Conservation (phyloP, 2,329 filamentous ascomycete species). For the Aspergillus quadrilineatus region DNA sequence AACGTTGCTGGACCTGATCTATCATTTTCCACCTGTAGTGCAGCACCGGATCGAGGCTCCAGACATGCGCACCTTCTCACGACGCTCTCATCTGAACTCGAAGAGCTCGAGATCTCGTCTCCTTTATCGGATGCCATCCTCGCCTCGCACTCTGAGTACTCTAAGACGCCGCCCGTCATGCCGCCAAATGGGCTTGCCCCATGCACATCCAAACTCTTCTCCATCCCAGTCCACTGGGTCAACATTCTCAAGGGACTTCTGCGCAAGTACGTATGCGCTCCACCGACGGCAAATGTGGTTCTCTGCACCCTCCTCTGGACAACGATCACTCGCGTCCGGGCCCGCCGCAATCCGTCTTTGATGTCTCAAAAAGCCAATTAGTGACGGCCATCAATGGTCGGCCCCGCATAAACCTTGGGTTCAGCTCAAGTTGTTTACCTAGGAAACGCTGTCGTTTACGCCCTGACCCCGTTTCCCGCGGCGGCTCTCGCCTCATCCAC, state of each 20-base stretch:
- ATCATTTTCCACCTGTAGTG: too few species aligned
- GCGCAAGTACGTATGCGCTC: not conserved
- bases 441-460: constrained; percentile 9
- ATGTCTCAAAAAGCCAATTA: not conserved
- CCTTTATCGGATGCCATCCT: not conserved
- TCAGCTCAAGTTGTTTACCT: not conserved
- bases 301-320: constrained; percentile 17
- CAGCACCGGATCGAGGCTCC: too few species aligned
- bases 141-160: constrained; percentile 10
- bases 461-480: not conserved
- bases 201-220: constrained; percentile 10
- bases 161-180: not conserved
- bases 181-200: not conserved
- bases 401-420: not conserved
- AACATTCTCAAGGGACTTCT: not conserved
- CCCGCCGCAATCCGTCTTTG: not conserved
- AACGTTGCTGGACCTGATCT: not conserved
- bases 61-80: not conserved
- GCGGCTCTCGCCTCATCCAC: not conserved
- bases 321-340: constrained; percentile 12
- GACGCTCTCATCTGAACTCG: not conserved
- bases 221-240: constrained; percentile 1
- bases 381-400: constrained; percentile 10
- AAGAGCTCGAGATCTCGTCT: not conserved
- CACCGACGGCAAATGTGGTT: constrained; percentile 10